These are phyloP conservation scores for Deuterostichococcus epilithicus DNA, from an alignment of 139 green algal species.

Conservation along the genomic window DNA sequence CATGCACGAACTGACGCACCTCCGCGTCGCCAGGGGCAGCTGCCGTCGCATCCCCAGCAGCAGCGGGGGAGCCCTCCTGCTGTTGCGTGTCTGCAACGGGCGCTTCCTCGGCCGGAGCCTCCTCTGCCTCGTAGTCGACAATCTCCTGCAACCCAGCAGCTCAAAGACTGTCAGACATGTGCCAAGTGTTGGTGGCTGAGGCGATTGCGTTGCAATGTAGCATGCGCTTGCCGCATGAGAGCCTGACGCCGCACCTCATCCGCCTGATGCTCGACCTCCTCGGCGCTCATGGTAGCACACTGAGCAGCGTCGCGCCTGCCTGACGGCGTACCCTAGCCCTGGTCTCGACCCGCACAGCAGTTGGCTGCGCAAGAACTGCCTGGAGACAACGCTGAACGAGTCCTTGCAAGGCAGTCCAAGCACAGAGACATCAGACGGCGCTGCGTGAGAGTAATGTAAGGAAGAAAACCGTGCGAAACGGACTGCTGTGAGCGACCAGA, in stretches of 20 bases:
- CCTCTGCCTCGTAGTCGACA: neutral
- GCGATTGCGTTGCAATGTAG: too few relatives aligned
- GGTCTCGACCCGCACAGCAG: neutral
- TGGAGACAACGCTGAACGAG: neutral
- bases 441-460: neutral
- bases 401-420: neutral
- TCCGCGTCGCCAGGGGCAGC: neutral
- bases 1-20: neutral
- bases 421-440: neutral
- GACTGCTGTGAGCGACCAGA: neutral
- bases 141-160: neutral
- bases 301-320: too few relatives aligned
- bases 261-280: neutral
- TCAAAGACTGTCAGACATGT: too few relatives aligned
- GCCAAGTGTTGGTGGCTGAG: too few relatives aligned
- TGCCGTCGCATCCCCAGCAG: neutral
- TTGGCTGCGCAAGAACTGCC: neutral
- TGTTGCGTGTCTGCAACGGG: neutral
- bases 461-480: neutral
- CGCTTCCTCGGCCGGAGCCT: neutral
- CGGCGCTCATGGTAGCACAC: neutral
- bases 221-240: too few relatives aligned
- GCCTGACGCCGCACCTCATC: neutral
- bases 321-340: too few relatives aligned
- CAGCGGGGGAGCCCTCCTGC: neutral